Evolutionary conservation across 2,329 filamentous ascomycete species (phyloP).

Genomic region (Didymella glomerata): DNA sequence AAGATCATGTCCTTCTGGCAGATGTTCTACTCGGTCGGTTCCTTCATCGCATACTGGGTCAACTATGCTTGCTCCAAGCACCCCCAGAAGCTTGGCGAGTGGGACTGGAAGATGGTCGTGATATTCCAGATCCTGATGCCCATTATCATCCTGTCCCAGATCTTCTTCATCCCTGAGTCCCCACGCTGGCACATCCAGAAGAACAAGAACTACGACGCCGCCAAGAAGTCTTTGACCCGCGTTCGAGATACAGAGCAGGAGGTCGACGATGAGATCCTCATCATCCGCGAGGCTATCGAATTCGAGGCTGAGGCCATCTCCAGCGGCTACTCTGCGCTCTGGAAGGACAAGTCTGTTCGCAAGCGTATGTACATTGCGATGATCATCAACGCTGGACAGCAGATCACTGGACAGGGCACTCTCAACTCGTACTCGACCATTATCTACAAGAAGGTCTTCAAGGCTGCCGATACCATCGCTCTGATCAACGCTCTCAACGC

Average conservation of each 20-base stretch:
- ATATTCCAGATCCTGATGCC: constrained; percentile 78
- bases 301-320: constrained; percentile 76
- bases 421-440: constrained; percentile 77
- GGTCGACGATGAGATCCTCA: constrained; percentile 71
- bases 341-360: constrained; percentile 73
- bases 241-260: constrained; percentile 72
- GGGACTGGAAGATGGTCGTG: constrained; percentile 78
- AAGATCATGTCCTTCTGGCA: constrained; percentile 76
- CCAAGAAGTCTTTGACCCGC: constrained; percentile 63
- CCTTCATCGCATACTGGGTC: constrained; percentile 70
- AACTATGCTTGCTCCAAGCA: constrained; percentile 69
- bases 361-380: constrained; percentile 72
- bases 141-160: constrained; percentile 65
- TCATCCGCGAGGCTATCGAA: constrained; percentile 73
- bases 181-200: constrained; percentile 74
- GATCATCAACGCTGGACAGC: constrained; percentile 74
- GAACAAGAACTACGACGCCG: constrained; percentile 67
- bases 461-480: constrained; percentile 63
- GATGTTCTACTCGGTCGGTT: constrained; percentile 70
- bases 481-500: constrained; percentile 79
- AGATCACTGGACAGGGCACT: constrained; percentile 76
- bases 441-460: constrained; percentile 77
- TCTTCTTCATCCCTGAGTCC: constrained; percentile 71
- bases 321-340: constrained; percentile 69
- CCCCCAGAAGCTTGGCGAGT: constrained; percentile 66